phyloP scores from a whole-genome alignment of 2,329 filamentous ascomycete species.

The Bipolaris bicolor region DNA sequence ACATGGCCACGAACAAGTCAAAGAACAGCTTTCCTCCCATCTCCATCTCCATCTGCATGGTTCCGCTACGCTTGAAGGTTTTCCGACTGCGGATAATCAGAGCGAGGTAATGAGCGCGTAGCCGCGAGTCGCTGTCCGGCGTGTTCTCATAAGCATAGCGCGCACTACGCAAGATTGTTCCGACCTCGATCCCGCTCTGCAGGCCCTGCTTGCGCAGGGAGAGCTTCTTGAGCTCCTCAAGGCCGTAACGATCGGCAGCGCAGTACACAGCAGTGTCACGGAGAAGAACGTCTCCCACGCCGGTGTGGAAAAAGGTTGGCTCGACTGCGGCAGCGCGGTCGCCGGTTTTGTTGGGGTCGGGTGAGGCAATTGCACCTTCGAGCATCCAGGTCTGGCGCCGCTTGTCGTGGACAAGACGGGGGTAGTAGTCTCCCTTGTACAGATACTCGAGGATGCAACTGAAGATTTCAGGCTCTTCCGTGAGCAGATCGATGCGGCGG shows the following conservation, averaged over 20 bases:
- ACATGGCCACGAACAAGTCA: constrained; percentile 97
- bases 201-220: constrained; percentile 93
- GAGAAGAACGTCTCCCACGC: constrained; percentile 76
- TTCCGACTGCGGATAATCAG: constrained; percentile 96
- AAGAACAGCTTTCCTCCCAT: constrained; percentile 94
- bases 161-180: constrained; percentile 87
- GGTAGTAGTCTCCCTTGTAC: constrained; percentile 96
- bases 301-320: constrained; percentile 78
- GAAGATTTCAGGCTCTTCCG: constrained; percentile 87
- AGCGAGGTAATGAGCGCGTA: constrained; percentile 96
- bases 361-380: constrained; percentile 70
- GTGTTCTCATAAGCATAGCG: constrained; percentile 97
- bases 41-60: constrained; percentile 99
- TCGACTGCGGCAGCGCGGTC: constrained; percentile 65
- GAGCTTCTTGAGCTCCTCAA: constrained; percentile 90
- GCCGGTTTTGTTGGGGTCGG: constrained; percentile 60
- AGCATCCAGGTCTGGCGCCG: constrained; percentile 87
- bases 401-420: constrained; percentile 85
- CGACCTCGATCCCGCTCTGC: constrained; percentile 89
- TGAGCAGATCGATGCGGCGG: constrained; percentile 79
- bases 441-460: constrained; percentile 94
- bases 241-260: constrained; percentile 84
- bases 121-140: constrained; percentile 86
- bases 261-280: constrained; percentile 96
- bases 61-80: constrained; percentile 97